Base-by-base conservation (phyloP, 257 asterid genomes). In the Verbascum thapsus region DNA sequence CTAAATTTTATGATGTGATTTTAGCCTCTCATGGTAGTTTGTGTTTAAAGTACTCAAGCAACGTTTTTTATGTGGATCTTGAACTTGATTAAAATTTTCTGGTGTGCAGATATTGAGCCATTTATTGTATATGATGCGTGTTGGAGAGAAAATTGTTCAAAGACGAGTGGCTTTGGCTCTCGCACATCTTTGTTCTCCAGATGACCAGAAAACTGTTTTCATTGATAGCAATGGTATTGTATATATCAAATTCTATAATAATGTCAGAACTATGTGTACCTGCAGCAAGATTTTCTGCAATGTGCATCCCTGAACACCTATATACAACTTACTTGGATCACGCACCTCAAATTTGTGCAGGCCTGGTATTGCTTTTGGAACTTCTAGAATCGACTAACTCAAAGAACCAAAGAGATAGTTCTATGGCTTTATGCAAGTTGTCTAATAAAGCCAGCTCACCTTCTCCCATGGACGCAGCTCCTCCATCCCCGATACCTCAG, bases 401-500 rank as follows among this genome's bases (percentile, higher is more conserved):
- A 13, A 86, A 78, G 62, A 66, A 78, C 69, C 88, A 83, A 69
- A 65, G 61, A 62, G 95, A 86, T 69, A 74, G 82, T 57, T 81
- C 95, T 19, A 66, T 73, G 45, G 95, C 95, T 52, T 68, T 86
- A 58, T 80, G 76, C 82, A 80, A 71, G 70, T 61, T 86, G 74
- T 81, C 91, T 23, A 69, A 61, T 50, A 86, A 86, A 76, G 85
- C 84, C 5, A 80, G 73, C 69, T 77, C 83, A 18, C 82, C 84
- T 57, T 84, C 88, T 61, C 83, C 84, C 26, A 67, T 76, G 58
- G 91, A 86, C 68, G 84, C 89, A 12, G 87, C 95, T 64, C 95
- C 95, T 61, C 91, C 87, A 20, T 86, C 95, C 56, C 95, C 91
- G n/a, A 47, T 58, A 56, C 87, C 87, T 63, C 88, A 86, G 88